Evolutionary conservation across 1,139 yeast genomes (phyloP), one percentile per base, ranked within the genome.

Genomic region (Blastobotrys persicus): DNA sequence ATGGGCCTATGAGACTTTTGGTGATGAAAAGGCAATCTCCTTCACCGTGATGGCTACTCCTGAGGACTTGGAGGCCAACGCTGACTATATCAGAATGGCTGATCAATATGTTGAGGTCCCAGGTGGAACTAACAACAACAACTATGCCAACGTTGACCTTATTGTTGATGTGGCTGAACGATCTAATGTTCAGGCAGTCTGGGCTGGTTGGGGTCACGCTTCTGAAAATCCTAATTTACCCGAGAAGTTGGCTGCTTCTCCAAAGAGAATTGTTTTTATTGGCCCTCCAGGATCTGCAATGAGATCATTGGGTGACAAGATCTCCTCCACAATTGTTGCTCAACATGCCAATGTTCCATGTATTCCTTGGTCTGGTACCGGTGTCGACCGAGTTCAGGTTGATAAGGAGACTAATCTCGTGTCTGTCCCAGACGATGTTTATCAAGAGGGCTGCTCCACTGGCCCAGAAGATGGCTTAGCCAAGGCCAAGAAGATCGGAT

Each of bases 191-290:
- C 96, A 92, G 68, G 99, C 98, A 20, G 99, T 92, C 53, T 92
- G 99, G 99, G 98, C 99, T 32, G 99, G 99, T 61, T 72, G 98
- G 98, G 99, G 99, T 62, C 98, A 94, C 68, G 99, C 99, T 34
- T 88, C 96, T 19, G 99, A 92, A 73, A 92, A 94, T 72, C 99
- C 99, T 14, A 71, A 77, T 52, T 80, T 92, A 59, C 99, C 99
- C 41, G 98, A 92, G 71, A 82, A 79, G 68, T 77, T 92, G 68
- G 97, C 98, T 17, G 85, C 86, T 28, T 88, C 96, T 14, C 89
- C 91, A 50, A 85, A 88, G 69, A 86, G 79, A 64, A 86, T 92
- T 62, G 78, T 92, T 51, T 92, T 92, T 65, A 92, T 92, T 67
- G 98, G 98, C 57, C 98, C 98, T 51, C 97, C 98, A 58, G 98